Percentiles rank a stretch among this genome's conserved stretches.
Conservation (phyloP, 139 green algal species). For the Tetradesmus lagerheimii region DNA sequence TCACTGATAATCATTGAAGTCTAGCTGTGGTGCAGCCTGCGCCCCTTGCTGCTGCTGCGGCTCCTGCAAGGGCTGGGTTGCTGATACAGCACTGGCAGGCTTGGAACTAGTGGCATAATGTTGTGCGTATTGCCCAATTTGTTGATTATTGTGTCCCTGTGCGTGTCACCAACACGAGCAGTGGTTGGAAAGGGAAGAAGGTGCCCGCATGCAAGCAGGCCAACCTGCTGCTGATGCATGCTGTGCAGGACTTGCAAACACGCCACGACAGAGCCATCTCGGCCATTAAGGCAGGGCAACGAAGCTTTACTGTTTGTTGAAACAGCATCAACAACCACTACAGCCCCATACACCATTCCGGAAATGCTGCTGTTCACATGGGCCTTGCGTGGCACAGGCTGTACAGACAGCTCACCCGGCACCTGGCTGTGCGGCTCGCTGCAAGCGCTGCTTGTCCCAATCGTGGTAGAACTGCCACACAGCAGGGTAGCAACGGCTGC, state of each 20-base stretch:
- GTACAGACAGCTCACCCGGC: background rate
- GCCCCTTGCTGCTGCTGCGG: conserved; percentile 2
- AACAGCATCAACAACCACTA: no score
- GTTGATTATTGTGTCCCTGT: background rate
- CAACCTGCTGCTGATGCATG: no score
- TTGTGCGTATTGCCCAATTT: background rate
- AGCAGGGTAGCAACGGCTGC: background rate
- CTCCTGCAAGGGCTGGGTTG: background rate
- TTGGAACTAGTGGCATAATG: background rate
- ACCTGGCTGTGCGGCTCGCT: background rate
- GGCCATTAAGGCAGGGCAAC: no score
- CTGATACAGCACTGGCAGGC: background rate
- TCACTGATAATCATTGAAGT: conserved; percentile 37
- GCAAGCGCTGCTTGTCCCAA: background rate
- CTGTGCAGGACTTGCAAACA: no score
- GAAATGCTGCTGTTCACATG: background rate
- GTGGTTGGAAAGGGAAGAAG: background rate
- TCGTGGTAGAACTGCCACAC: background rate
- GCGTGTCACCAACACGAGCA: background rate
- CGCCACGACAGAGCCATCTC: no score
- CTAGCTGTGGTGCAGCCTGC: background rate
- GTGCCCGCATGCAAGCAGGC: background rate
- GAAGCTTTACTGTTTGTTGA: no score
- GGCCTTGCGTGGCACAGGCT: background rate
- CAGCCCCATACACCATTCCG: no score